Evolutionary conservation across 2,329 filamentous ascomycete species (phyloP).

Genomic region (Colletotrichum tofieldiae): DNA sequence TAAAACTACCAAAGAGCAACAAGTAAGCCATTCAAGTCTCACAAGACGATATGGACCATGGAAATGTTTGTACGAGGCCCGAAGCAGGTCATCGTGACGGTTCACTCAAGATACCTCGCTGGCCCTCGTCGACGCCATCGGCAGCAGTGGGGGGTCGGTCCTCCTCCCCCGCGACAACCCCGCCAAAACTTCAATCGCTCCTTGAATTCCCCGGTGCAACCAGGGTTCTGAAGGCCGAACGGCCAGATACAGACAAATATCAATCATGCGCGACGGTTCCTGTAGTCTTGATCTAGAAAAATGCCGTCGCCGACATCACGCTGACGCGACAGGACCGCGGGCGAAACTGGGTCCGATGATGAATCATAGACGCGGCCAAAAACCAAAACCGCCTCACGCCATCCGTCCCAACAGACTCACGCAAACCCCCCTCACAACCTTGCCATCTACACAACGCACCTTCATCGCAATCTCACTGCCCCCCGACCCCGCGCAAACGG

Average conservation of each 20-base stretch:
- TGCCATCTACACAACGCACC: neutral
- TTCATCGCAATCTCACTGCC: neutral
- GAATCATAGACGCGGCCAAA: constrained; percentile 5
- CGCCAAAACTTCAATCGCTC: neutral
- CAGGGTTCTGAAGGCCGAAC: too few relatives aligned
- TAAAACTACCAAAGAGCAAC: too few relatives aligned
- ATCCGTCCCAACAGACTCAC: neutral
- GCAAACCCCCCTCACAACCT: neutral
- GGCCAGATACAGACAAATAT: too few relatives aligned
- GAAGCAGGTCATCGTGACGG: too few relatives aligned
- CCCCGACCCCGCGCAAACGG: neutral
- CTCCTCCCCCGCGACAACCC: neutral
- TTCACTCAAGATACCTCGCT: too few relatives aligned
- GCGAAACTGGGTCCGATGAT: constrained; percentile 7
- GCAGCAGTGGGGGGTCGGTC: neutral
- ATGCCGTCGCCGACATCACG: neutral
- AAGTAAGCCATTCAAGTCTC: neutral
- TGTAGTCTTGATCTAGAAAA: neutral
- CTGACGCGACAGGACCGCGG: neutral
- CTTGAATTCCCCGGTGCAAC: too few relatives aligned
- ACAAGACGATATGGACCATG: neutral
- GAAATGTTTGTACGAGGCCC: too few relatives aligned
- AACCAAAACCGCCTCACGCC: neutral
- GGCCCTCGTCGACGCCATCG: neutral
- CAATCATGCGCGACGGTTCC: neutral